Evolutionary conservation across 228 moss, liverwort and hornwort genomes (phyloP), one percentile per base, ranked within the genome.

Genomic region (Sphagnum magellanicum): DNA sequence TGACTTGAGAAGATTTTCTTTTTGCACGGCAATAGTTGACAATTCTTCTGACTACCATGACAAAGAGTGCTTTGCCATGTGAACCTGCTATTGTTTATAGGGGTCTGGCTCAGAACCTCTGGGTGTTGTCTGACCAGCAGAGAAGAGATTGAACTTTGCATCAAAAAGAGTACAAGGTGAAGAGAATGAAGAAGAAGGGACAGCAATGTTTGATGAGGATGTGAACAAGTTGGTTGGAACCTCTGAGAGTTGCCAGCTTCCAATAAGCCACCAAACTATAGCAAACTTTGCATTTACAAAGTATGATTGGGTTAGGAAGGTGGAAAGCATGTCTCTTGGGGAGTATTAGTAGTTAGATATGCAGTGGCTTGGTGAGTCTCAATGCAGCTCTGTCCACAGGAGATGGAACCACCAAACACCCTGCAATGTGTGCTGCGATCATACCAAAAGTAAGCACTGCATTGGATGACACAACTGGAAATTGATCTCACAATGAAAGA

Each of bases 391-490:
- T 72, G 57, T 68, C 7, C 65, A 49, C 79, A 94, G 91, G 94
- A 94, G 71, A 89, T 88, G 94, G 91, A 91, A 8, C 83, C 94
- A 15, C 82, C 89, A 59, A 63, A 71, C 65, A 63, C 66, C 51
- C 66, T 94, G 67, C 72, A 79, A 16, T 94, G 89, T 69, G 86
- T 88, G 67, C 83, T 94, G 77, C 85, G 91, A 11, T 86, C 90
- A 32, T 94, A 94, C 73, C 94, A 94, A 74, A 94, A 94, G 78
- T 90, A 94, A 79, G 91, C 94, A 52, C 81, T 91, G 50, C 78
- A 75, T 63, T 94, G 94, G 94, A 94, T 94, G 94, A 86, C 81
- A 11, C 88, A 76, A 68, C 83, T 89, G 71, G 94, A 94, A 73
- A 78, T 82, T 68, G 91, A 90, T 52, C 79, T 75, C 70, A 76